phyloP scores from a whole-genome alignment of 768 basidiomycete genomes.

The Gymnopilus junonius region DNA sequence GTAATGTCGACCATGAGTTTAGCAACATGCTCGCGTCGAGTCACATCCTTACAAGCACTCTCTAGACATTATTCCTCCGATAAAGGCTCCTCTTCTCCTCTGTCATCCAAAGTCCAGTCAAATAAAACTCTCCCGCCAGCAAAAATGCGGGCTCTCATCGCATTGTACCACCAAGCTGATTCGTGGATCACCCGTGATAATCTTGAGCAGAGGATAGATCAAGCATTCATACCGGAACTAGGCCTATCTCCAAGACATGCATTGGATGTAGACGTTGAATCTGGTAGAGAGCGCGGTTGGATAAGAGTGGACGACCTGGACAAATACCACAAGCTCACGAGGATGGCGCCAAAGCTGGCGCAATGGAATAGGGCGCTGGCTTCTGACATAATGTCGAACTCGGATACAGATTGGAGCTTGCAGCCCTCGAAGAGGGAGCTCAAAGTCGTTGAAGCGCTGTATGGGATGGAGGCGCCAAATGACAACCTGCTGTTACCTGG shows the following conservation, averaged over 20 bases:
- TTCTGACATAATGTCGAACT: background rate
- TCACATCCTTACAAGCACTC: conserved; percentile 13
- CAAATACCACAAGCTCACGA: conserved; percentile 15
- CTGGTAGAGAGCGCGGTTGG: background rate
- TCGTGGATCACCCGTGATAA: conserved; percentile 74
- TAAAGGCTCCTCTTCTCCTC: no score
- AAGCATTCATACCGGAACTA: conserved; percentile 51
- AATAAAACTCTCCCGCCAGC: conserved; percentile 50
- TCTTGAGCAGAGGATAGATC: conserved; percentile 65
- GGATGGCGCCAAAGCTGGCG: conserved; percentile 39
- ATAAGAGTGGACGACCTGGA: conserved; percentile 26
- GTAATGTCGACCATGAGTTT: conserved; percentile 20
- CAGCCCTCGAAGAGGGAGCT: conserved; percentile 36
- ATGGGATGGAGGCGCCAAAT: conserved; percentile 45
- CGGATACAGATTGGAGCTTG: conserved; percentile 32
- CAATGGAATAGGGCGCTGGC: conserved; percentile 34
- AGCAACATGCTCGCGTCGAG: conserved; percentile 14
- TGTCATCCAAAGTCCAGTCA: conserved; percentile 26
- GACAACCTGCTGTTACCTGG: conserved; percentile 41
- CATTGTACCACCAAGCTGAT: conserved; percentile 78
- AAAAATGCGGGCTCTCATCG: conserved; percentile 73
- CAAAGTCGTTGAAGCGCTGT: conserved; percentile 55
- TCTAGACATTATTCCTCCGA: conserved; percentile 15
- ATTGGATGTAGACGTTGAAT: background rate
- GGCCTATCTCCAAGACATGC: conserved; percentile 2